A percentile compares a stretch with the other conserved stretches of the same genome.
Evolutionary conservation across 805 yeast genomes (phyloP).

Genomic region (Candida tallmaniae): DNA sequence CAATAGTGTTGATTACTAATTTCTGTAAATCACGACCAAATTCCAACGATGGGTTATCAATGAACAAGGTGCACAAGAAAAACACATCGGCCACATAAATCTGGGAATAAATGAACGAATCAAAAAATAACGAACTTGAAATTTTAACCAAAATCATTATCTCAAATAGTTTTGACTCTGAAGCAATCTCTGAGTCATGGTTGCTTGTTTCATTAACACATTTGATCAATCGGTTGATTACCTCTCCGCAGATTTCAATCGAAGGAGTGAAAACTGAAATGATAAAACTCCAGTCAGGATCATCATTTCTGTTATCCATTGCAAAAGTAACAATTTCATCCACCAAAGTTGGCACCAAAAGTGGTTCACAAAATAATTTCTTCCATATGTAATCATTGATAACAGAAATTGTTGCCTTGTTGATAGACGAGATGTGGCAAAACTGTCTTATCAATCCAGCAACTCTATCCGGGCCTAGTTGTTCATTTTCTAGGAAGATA

Average conservation of each 20-base stretch:
- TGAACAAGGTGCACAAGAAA: slow-evolving; percentile 58
- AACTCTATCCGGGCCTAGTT: slow-evolving; percentile 56
- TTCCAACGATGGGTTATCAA: slow-evolving; percentile 48
- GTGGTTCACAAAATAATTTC: slow-evolving; percentile 55
- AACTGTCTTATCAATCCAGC: slow-evolving; percentile 59
- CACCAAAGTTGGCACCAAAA: slow-evolving; percentile 52
- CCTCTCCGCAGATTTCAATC: slow-evolving; percentile 63
- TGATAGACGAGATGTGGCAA: slow-evolving; percentile 51
- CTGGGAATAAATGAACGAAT: slow-evolving; percentile 56
- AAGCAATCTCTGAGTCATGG: slow-evolving; percentile 33
- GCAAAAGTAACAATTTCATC: slow-evolving; percentile 75
- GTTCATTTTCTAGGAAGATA: slow-evolving; percentile 51
- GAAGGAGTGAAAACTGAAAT: slow-evolving; percentile 69
- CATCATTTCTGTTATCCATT: slow-evolving; percentile 73
- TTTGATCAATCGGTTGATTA: slow-evolving; percentile 52
- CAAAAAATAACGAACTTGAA: slow-evolving; percentile 64
- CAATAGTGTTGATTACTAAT: slow-evolving; percentile 61
- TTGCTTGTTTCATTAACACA: slow-evolving; percentile 50
- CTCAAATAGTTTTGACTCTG: slow-evolving; percentile 59
- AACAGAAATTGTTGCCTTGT: slow-evolving; percentile 44
- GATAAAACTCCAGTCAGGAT: slow-evolving; percentile 60
- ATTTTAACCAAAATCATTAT: slow-evolving; percentile 62
- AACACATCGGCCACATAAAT: slow-evolving; percentile 68
- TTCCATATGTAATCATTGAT: slow-evolving; percentile 67
- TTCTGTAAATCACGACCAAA: slow-evolving; percentile 60